A percentile compares a stretch with the other conserved stretches of the same genome.
phyloP scores from a whole-genome alignment of 257 asterid species.

The Paulownia fortunei region DNA sequence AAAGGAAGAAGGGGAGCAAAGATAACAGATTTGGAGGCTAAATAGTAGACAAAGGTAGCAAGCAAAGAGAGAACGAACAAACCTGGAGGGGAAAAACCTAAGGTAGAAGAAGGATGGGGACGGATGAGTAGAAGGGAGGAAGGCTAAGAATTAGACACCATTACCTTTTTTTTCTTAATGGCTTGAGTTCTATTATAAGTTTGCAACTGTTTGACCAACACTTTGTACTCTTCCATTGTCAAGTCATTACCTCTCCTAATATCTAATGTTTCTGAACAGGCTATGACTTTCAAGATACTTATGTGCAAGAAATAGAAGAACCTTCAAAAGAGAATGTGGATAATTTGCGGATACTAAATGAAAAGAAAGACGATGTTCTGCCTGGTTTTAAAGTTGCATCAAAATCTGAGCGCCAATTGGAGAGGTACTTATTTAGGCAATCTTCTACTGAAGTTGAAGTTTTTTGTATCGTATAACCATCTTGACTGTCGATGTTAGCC shows the following conservation, averaged over 20 bases:
- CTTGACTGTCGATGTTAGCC: neutral
- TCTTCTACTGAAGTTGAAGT: slow-evolving; percentile 13
- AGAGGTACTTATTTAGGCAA: slow-evolving; percentile 58
- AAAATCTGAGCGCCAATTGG: slow-evolving; percentile 58
- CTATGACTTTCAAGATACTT: slow-evolving; percentile 72
- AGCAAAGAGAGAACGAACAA: neutral
- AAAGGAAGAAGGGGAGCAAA: neutral
- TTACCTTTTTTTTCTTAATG: neutral
- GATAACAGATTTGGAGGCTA: neutral
- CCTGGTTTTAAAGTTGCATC: slow-evolving; percentile 84
- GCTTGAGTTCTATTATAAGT: neutral
- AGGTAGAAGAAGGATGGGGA: neutral
- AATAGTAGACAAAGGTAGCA: slow-evolving; percentile 1
- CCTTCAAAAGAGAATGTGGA: slow-evolving; percentile 61
- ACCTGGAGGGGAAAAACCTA: neutral
- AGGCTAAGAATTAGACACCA: neutral
- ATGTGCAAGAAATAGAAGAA: slow-evolving; percentile 88
- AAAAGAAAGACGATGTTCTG: slow-evolving; percentile 61
- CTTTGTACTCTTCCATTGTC: neutral
- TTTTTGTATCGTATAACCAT: neutral
- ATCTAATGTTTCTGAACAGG: slow-evolving; percentile 50
- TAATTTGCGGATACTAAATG: slow-evolving; percentile 63
- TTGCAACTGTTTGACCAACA: slow-evolving; percentile 20
- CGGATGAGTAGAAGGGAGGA: neutral
- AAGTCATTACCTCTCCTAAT: slow-evolving; percentile 2